These are phyloP conservation scores for Cicer arietinum DNA, from an alignment of 306 rosid species.

Conservation along the genomic window DNA sequence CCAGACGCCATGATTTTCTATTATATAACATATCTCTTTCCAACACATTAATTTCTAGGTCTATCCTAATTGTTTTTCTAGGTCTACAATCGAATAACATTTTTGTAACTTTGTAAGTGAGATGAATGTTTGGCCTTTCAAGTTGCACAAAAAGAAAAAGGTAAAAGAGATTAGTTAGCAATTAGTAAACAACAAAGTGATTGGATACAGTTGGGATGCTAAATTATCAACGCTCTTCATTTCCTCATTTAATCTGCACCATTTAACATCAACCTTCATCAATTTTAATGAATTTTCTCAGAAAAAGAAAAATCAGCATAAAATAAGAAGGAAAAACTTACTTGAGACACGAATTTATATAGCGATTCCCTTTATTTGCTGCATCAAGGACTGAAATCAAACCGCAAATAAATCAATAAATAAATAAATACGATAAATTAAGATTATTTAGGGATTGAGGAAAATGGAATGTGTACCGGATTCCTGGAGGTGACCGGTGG, in stretches of 20 bases:
- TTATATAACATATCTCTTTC: no score
- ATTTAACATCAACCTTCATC: constrained; percentile 16
- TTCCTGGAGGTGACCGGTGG: constrained; percentile 93
- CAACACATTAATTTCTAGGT: no score
- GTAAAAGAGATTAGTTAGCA: constrained; percentile 1
- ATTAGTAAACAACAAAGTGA: constrained; percentile 9
- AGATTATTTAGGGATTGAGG: no score
- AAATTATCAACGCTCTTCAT: constrained; percentile 74
- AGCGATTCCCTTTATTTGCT: constrained; percentile 79
- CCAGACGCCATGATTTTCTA: no score
- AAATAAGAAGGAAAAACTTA: constrained; percentile 52
- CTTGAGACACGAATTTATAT: constrained; percentile 91
- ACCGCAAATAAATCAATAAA: neutral
- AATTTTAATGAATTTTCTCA: neutral
- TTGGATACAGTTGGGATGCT: constrained; percentile 80
- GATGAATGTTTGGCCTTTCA: constrained; percentile 7
- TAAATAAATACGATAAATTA: neutral
- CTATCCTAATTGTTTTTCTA: no score
- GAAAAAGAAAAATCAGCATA: neutral
- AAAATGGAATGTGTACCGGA: constrained; percentile 52
- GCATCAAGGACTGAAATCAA: constrained; percentile 76
- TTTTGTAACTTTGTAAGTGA: neutral
- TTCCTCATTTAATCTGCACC: constrained; percentile 82
- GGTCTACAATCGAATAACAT: neutral
- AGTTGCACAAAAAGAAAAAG: constrained; percentile 9